phyloP scores from a whole-genome alignment of 495 filamentous ascomycete species.

The Jackrogersella multiformis region DNA sequence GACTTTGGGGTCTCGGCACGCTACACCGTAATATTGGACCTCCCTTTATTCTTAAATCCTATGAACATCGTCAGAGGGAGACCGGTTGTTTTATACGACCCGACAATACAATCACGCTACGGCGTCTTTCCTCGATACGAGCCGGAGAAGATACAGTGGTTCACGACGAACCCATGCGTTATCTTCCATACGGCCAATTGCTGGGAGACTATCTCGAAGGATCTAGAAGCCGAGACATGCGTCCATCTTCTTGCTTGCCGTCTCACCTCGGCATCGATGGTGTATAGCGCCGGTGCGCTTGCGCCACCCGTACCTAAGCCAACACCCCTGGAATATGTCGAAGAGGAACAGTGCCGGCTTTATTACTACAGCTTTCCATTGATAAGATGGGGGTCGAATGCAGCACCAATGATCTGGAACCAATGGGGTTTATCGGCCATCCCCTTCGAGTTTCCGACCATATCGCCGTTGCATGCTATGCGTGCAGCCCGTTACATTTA shows the following conservation, averaged over 20 bases:
- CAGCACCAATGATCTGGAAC: constrained; percentile 54
- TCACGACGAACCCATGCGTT: constrained; percentile 68
- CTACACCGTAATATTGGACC: constrained; percentile 72
- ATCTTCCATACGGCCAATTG: constrained; percentile 75
- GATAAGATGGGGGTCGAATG: not conserved
- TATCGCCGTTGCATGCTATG: constrained; percentile 64
- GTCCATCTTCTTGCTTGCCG: constrained; percentile 71
- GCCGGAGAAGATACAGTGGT: constrained; percentile 66
- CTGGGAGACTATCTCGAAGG: constrained; percentile 57
- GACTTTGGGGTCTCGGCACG: constrained; percentile 70
- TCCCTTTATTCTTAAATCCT: constrained; percentile 70
- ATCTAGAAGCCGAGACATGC: constrained; percentile 40
- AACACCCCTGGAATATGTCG: constrained; percentile 50
- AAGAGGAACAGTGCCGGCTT: constrained; percentile 70
- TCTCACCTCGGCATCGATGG: constrained; percentile 64
- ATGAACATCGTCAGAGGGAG: constrained; percentile 62
- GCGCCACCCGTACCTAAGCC: constrained; percentile 51
- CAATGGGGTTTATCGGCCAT: constrained; percentile 70
- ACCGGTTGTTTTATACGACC: constrained; percentile 65
- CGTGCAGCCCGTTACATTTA: constrained; percentile 62
- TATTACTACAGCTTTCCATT: constrained; percentile 70
- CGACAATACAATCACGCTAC: constrained; percentile 62
- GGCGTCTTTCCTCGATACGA: constrained; percentile 69
- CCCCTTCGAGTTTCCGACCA: constrained; percentile 69
- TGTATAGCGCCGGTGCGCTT: constrained; percentile 68